Conservation (phyloP, 225 moss, liverwort and hornwort genomes). For the Pleurozium schreberi region DNA sequence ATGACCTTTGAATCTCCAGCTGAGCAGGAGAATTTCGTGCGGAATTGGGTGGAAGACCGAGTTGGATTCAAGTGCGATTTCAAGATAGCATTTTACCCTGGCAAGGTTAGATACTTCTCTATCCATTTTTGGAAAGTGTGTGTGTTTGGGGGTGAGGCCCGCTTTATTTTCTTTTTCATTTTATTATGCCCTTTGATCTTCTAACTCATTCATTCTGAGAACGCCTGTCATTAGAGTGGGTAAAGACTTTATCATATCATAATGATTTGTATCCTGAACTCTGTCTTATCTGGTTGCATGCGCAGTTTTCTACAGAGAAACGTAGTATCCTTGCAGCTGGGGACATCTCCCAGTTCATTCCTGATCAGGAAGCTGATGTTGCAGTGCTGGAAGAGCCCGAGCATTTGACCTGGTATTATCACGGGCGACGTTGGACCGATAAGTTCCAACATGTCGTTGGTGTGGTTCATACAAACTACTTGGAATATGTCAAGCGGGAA, state of each 20-base stretch:
- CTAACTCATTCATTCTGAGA: background rate
- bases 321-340: slow-evolving; percentile 90
- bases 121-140: background rate
- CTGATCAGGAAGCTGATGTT: slow-evolving; percentile 79
- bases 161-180: background rate
- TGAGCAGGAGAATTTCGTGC: slow-evolving; percentile 75
- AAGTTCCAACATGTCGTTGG: slow-evolving; percentile 95
- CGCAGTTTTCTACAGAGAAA: slow-evolving; percentile 77
- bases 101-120: slow-evolving; percentile 39
- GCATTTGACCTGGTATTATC: slow-evolving; percentile 92
- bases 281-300: background rate
- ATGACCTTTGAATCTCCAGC: slow-evolving; percentile 71
- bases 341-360: slow-evolving; percentile 80
- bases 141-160: background rate
- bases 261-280: background rate
- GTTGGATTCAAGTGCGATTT: slow-evolving; percentile 84
- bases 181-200: background rate
- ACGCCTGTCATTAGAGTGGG: background rate
- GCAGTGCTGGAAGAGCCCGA: slow-evolving; percentile 96
- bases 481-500: slow-evolving; percentile 88
- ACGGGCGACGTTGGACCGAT: slow-evolving; percentile 87
- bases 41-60: slow-evolving; percentile 77
- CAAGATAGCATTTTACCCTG: slow-evolving; percentile 90
- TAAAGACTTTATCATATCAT: background rate
- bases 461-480: slow-evolving; percentile 92